These are phyloP conservation scores for Vachellia pachyceras DNA, from an alignment of 306 rosid species.

Conservation along the genomic window DNA sequence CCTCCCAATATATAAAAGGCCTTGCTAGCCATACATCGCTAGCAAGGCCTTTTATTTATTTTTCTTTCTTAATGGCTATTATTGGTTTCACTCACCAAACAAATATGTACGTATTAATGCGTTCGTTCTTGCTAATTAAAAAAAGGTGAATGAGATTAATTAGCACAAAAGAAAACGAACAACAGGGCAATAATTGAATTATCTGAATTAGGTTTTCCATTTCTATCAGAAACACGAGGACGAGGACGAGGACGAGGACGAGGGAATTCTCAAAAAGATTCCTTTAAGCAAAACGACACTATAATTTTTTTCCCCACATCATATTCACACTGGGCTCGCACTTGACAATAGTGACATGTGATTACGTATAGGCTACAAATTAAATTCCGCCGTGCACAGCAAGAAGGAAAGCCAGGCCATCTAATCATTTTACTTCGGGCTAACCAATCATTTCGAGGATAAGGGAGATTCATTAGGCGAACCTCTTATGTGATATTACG, in stretches of 20 bases:
- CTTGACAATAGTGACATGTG: slow-evolving; percentile 14
- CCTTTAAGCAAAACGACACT: slow-evolving; percentile 40
- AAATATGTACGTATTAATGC: background rate
- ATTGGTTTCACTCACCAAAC: background rate
- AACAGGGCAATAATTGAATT: slow-evolving; percentile 40
- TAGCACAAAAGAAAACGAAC: slow-evolving; percentile 16
- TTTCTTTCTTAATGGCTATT: background rate
- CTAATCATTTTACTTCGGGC: slow-evolving; percentile 36
- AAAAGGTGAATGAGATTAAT: slow-evolving; percentile 24
- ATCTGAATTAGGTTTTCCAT: slow-evolving; percentile 37
- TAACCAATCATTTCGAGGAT: slow-evolving; percentile 50
- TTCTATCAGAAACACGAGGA: slow-evolving; percentile 15
- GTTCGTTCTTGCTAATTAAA: background rate
- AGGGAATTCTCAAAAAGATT: slow-evolving; percentile 31
- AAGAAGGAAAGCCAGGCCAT: slow-evolving; percentile 30
- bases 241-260: slow-evolving; percentile 7
- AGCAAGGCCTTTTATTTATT: background rate
- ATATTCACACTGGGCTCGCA: background rate
- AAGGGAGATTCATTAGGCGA: background rate
- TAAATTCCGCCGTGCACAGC: slow-evolving; percentile 28
- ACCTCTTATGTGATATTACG: slow-evolving; percentile 26
- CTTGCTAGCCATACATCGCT: background rate
- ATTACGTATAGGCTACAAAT: slow-evolving; percentile 41
- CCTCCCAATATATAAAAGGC: background rate
- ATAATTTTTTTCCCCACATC: slow-evolving; percentile 17